Evolutionary conservation across 495 filamentous ascomycete genomes (phyloP), one percentile per base, ranked within the genome.

Genomic region (Astrothelium subdiscretum): DNA sequence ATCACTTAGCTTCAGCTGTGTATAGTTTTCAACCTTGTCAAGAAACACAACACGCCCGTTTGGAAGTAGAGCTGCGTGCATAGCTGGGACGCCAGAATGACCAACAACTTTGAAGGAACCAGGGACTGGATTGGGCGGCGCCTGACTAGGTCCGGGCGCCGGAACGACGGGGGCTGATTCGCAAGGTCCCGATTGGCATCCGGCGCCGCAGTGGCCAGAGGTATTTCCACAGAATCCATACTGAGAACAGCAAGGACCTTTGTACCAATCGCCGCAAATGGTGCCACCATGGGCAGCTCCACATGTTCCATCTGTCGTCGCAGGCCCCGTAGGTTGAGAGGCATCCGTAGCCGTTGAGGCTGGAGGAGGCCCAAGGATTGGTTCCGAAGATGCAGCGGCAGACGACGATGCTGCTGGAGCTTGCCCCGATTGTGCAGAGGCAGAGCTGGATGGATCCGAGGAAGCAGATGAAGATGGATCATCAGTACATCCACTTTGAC

Each of bases 11-110:
- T 73, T 79, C 22, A 85, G 64, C 60, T 85, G 71, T 8, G 82
- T 84, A 66, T 80, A 85, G 62, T 85, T 79, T 63, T 86, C 83
- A 15, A 86, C 74, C 65, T 86, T 86, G 73, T 86, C 84, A 60
- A 86, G 69, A 70, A 86, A 86, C 22, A 84, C 68, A 4, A 83
- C 81, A 32, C 75, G 73, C 4, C 83, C 84, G 65, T 86, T 85
- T 11, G 77, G 79, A 72, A 85, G 70, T 29, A 86, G 76, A 63
- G 73, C 84, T 62, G 83, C 81, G 63, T 85, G 83, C 83, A 86
- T 86, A 12, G 77, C 83, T 44, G 83, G 81, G 58, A 86, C 83
- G 68, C 83, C 83, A 35, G 80, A 79, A 38, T 77, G 65, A 31
- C 83, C 83, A 62, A 80, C 70, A 6, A 81, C 61, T 1, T 68